Evolutionary conservation across 306 rosid genomes (phyloP).

Genomic region (Adenanthera pavonina): DNA sequence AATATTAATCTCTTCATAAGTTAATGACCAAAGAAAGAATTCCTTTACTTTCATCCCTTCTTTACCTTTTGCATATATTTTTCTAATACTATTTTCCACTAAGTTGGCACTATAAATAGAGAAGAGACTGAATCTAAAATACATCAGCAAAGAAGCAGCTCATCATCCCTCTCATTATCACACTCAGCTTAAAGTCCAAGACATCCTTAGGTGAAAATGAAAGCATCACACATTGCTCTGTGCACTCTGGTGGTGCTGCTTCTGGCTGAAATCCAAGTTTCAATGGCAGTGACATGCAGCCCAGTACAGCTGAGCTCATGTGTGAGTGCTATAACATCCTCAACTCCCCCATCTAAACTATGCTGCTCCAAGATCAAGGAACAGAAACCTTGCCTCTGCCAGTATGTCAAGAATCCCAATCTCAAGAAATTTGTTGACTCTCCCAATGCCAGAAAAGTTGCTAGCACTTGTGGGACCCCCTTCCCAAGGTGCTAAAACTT

Average conservation of each 20-base stretch:
- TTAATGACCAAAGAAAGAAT: neutral
- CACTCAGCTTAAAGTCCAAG: conserved; percentile 17
- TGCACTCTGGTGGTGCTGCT: conserved; percentile 61
- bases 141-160: conserved; percentile 43
- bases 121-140: conserved; percentile 47
- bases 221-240: conserved; percentile 63
- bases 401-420: conserved; percentile 83
- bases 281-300: conserved; percentile 83
- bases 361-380: conserved; percentile 94
- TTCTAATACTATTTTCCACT: conserved; percentile 5
- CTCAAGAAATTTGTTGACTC: conserved; percentile 87
- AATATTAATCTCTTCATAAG: neutral
- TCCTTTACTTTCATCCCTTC: conserved; percentile 5
- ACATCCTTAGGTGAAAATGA: conserved; percentile 57
- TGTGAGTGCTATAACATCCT: conserved; percentile 80
- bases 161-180: conserved; percentile 17
- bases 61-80: neutral
- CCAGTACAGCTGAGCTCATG: conserved; percentile 82
- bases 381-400: conserved; percentile 97
- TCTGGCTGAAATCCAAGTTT: conserved; percentile 50
- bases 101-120: conserved; percentile 66
- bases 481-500: conserved; percentile 75
- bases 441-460: conserved; percentile 96
- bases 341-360: conserved; percentile 71
- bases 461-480: conserved; percentile 89